phyloP scores from a whole-genome alignment of 345 rosid genomes.

The Anacardium occidentale region DNA sequence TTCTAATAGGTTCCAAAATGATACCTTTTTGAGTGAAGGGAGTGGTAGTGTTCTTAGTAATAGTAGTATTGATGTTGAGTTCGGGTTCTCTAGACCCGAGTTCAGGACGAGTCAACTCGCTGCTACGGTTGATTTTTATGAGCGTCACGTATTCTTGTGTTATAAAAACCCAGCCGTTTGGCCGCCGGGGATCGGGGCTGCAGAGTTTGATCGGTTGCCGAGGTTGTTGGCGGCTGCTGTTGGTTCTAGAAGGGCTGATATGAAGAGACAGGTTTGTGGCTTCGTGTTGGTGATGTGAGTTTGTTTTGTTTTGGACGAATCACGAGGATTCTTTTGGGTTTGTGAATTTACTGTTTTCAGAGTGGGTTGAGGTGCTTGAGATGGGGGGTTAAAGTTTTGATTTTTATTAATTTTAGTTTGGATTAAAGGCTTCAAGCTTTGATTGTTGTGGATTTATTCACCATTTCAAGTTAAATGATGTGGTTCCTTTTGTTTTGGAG shows the following conservation, averaged over 20 bases:
- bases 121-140: slow-evolving; percentile 79
- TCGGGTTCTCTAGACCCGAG: slow-evolving; percentile 78
- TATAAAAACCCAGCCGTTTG: slow-evolving; percentile 94
- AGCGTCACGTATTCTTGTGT: slow-evolving; percentile 88
- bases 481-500: not conserved
- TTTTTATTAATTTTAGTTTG: slow-evolving; percentile 2
- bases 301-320: slow-evolving; percentile 6
- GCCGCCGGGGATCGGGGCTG: slow-evolving; percentile 95
- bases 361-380: not conserved
- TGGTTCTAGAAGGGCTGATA: slow-evolving; percentile 51
- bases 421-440: not conserved
- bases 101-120: slow-evolving; percentile 62
- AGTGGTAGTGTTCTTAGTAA: slow-evolving; percentile 14
- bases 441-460: not conserved
- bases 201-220: slow-evolving; percentile 99
- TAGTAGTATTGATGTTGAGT: slow-evolving; percentile 50
- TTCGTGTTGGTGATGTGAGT: not conserved
- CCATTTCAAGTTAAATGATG: slow-evolving; percentile 9
- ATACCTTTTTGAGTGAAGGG: slow-evolving; percentile 51
- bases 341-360: not conserved
- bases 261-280: slow-evolving; percentile 61
- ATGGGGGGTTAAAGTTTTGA: not conserved
- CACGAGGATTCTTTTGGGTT: not conserved
- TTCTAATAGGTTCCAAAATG: slow-evolving; percentile 81
- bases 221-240: slow-evolving; percentile 87